Evolutionary conservation across 257 asterid genomes (phyloP).

Genomic region (Solanum chiquidenum): DNA sequence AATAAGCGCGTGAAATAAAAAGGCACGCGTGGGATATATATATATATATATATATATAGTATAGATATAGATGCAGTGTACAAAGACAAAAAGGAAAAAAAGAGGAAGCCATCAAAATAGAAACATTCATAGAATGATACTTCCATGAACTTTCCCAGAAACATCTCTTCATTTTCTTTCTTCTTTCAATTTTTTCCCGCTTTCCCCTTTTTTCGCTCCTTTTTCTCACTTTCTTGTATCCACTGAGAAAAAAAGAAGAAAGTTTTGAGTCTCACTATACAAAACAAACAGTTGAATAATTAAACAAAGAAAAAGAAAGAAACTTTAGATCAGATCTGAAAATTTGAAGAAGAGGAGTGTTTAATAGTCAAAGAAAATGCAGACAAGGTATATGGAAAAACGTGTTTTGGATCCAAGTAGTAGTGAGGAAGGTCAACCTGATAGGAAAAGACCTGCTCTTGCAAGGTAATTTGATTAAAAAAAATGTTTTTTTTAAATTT

Average conservation of each 20-base stretch:
- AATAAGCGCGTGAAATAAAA: background rate
- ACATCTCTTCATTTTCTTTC: slow-evolving; percentile 49
- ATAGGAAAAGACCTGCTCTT: slow-evolving; percentile 94
- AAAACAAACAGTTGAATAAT: background rate
- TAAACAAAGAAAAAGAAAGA: background rate
- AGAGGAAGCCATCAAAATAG: background rate
- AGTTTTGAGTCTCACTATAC: background rate
- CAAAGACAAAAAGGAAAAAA: background rate
- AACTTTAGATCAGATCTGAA: slow-evolving; percentile 41
- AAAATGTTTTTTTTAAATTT: no score
- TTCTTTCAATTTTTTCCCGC: slow-evolving; percentile 69
- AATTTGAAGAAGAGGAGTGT: background rate
- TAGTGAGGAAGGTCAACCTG: slow-evolving; percentile 68
- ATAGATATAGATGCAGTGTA: background rate
- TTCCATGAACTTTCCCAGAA: slow-evolving; percentile 37
- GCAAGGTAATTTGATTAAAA: slow-evolving; percentile 47
- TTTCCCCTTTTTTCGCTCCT: slow-evolving; percentile 7
- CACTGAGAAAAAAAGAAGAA: background rate
- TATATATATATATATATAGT: background rate
- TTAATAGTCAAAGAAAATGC: slow-evolving; percentile 29
- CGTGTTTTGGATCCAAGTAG: slow-evolving; percentile 57
- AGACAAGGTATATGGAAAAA: slow-evolving; percentile 53
- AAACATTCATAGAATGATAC: background rate
- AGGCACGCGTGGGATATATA: background rate
- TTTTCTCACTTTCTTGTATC: background rate